Conservation (phyloP, 1,284 basidiomycete genomes). For the Trichosporon sp. region DNA sequence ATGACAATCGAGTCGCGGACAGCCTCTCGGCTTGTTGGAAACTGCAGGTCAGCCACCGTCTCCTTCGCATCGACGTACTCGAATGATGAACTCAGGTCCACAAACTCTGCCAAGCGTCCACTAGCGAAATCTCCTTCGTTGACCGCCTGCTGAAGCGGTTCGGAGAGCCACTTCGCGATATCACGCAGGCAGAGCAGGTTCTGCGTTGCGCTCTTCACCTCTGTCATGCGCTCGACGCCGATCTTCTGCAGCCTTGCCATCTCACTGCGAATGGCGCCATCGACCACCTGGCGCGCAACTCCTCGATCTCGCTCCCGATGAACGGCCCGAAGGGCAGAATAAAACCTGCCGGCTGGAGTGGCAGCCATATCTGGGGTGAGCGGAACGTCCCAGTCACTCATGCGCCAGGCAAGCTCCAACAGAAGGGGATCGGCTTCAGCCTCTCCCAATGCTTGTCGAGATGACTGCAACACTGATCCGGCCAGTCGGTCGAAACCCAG, state of each 20-base stretch:
- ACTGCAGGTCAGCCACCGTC: constrained; percentile 47
- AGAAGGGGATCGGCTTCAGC: constrained; percentile 54
- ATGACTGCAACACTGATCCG: constrained; percentile 37
- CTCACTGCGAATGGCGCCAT: constrained; percentile 56
- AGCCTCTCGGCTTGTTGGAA: constrained; percentile 72
- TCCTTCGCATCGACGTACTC: constrained; percentile 54
- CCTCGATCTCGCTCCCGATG: constrained; percentile 63
- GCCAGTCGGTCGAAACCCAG: constrained; percentile 84
- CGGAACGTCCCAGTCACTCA: constrained; percentile 86
- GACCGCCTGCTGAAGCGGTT: constrained; percentile 22
- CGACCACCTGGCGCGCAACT: constrained; percentile 53
- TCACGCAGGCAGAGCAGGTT: constrained; percentile 74
- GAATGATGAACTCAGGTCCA: constrained; percentile 55
- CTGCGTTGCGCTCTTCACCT: constrained; percentile 61
- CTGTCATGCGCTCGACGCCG: constrained; percentile 68
- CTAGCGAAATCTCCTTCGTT: constrained; percentile 43
- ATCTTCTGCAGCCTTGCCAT: constrained; percentile 61
- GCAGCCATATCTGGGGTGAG: constrained; percentile 41
- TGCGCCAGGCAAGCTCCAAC: constrained; percentile 81
- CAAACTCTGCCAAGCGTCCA: constrained; percentile 51
- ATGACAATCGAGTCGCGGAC: constrained; percentile 71
- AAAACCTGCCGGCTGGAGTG: constrained; percentile 57
- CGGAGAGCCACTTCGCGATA: constrained; percentile 48
- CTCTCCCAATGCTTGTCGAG: not conserved
- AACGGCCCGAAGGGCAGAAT: constrained; percentile 68